Percentiles rank a stretch among this genome's conserved stretches.
Conservation (phyloP, 2,329 filamentous ascomycete species). For the Talaromyces piceae region DNA sequence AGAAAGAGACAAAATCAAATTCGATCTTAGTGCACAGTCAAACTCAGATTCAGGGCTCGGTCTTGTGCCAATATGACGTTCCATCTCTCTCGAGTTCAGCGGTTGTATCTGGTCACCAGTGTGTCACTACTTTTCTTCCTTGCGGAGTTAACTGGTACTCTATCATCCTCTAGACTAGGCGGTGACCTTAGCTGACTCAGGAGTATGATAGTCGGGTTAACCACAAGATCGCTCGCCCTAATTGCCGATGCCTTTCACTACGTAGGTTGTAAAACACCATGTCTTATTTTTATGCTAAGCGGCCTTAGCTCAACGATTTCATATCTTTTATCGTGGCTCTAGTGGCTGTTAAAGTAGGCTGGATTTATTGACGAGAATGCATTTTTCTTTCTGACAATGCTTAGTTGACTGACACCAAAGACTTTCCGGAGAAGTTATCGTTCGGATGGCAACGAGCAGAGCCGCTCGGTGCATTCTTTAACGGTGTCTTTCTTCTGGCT, state of each 20-base stretch:
- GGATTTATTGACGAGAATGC: not conserved
- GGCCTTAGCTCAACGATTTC: slow-evolving; percentile 59
- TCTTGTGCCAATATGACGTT: slow-evolving; percentile 6
- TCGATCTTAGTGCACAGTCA: no score
- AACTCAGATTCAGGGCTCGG: no score
- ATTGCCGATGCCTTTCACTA: slow-evolving; percentile 76
- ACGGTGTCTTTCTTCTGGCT: slow-evolving; percentile 66
- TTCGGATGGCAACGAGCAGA: slow-evolving; percentile 72
- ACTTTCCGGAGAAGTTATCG: slow-evolving; percentile 38
- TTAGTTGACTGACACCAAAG: slow-evolving; percentile 35
- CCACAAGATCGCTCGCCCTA: slow-evolving; percentile 63
- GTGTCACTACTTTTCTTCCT: slow-evolving; percentile 43
- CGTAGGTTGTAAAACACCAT: slow-evolving; percentile 36
- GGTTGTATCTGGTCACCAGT: slow-evolving; percentile 33
- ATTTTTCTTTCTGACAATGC: not conserved
- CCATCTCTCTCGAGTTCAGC: slow-evolving; percentile 6
- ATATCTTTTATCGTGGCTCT: slow-evolving; percentile 62
- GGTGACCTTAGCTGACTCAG: not conserved
- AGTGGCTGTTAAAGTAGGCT: slow-evolving; percentile 52
- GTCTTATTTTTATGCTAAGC: not conserved
- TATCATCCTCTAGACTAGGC: not conserved
- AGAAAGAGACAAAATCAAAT: not conserved
- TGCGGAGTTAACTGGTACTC: slow-evolving; percentile 38
- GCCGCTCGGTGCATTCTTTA: slow-evolving; percentile 73
- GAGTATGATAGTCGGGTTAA: slow-evolving; percentile 51